phyloP scores from a whole-genome alignment of 352 stramenopile species.

The Phytopythium cucurbitacearum region DNA sequence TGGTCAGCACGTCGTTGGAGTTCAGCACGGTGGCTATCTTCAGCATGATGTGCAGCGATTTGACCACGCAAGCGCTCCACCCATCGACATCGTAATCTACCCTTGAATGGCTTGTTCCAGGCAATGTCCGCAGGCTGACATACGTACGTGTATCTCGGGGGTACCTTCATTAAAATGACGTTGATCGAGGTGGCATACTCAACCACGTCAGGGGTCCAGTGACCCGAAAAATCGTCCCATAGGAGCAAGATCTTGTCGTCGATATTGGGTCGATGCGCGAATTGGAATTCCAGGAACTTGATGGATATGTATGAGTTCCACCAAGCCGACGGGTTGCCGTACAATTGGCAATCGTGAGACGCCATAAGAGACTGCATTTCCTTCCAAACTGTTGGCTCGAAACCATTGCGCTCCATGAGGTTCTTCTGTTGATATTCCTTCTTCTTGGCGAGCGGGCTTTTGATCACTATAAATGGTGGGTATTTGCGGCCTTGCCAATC shows the following conservation, averaged over 20 bases:
- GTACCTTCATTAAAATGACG: constrained; percentile 5
- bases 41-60: no score
- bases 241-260: constrained; percentile 8
- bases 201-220: constrained; percentile 7
- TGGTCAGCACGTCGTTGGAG: no score
- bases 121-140: constrained; percentile 7
- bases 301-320: constrained; percentile 9
- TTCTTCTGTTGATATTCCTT: no score
- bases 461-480: no score
- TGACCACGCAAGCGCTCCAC: constrained; percentile 4
- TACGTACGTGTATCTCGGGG: constrained; percentile 8
- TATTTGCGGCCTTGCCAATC: no score
- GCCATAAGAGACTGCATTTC: neutral
- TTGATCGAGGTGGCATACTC: constrained; percentile 7
- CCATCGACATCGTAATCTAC: constrained; percentile 4
- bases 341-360: neutral
- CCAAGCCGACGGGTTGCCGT: constrained; percentile 5
- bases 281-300: constrained; percentile 7
- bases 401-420: neutral
- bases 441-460: no score
- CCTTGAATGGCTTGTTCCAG: constrained; percentile 12
- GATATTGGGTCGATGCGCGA: constrained; percentile 3
- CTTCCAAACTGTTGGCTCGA: constrained; percentile 1
- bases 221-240: constrained; percentile 11
- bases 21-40: no score